These are phyloP conservation scores for Crithidia bombi DNA, from an alignment of 208 protist species.

Conservation along the genomic window DNA sequence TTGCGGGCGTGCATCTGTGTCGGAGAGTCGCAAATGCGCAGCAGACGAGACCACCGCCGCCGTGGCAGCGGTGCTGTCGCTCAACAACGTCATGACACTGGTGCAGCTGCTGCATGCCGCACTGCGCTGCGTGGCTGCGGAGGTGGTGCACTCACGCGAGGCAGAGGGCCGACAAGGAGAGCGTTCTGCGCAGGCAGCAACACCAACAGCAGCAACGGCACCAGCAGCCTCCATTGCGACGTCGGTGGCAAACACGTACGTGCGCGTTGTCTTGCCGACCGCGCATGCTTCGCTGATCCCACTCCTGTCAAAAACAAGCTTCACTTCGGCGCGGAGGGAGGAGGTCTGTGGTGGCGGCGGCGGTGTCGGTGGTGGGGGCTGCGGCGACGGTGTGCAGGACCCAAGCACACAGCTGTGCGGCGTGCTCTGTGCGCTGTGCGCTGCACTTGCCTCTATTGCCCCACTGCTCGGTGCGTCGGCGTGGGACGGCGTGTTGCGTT, in stretches of 20 bases:
- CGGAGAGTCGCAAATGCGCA: constrained; percentile 7
- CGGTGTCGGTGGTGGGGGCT: background rate
- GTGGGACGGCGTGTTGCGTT: constrained; percentile 40
- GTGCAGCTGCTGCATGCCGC: constrained; percentile 46
- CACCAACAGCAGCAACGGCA: background rate
- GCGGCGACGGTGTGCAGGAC: background rate
- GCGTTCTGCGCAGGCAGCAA: background rate
- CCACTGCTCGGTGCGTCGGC: constrained; percentile 37
- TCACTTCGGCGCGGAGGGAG: background rate
- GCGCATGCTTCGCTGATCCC: constrained; percentile 35
- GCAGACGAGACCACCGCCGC: constrained; percentile 16
- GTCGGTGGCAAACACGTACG: constrained; percentile 37
- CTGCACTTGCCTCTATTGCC: constrained; percentile 47
- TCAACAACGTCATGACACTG: constrained; percentile 46
- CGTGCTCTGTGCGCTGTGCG: constrained; percentile 45
- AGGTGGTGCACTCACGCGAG: constrained; percentile 38
- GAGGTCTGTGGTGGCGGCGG: background rate
- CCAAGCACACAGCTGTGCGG: constrained; percentile 24
- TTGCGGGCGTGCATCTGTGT: background rate
- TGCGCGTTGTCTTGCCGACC: constrained; percentile 48
- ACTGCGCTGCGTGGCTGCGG: constrained; percentile 36
- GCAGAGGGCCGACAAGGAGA: background rate
- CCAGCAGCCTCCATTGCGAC: background rate
- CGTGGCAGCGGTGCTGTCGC: constrained; percentile 26
- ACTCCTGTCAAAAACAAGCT: constrained; percentile 21